Evolutionary conservation across 768 basidiomycete species (phyloP).

Genomic region (Psilocybe subaeruginosa): DNA sequence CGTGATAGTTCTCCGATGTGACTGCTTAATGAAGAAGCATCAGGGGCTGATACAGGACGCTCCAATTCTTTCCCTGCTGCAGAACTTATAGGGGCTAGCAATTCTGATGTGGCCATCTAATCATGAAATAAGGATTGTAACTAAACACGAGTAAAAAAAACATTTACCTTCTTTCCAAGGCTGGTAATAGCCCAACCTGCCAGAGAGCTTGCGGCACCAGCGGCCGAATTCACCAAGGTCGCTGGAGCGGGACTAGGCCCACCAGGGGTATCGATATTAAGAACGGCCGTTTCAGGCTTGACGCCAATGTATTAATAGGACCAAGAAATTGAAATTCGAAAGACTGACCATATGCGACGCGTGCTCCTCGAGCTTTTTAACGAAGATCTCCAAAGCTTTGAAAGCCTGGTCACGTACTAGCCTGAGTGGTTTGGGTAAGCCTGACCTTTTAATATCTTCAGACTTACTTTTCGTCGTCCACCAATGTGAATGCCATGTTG

Average conservation of each 20-base stretch:
- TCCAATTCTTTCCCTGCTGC: slow-evolving; percentile 30
- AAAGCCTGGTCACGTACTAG: slow-evolving; percentile 95
- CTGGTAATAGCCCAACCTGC: slow-evolving; percentile 98
- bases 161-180: slow-evolving; percentile 72
- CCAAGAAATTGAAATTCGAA: slow-evolving; percentile 32
- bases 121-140: background rate
- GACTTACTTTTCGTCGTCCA: slow-evolving; percentile 92
- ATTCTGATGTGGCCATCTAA: slow-evolving; percentile 72
- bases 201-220: slow-evolving; percentile 88
- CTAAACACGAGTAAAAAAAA: background rate
- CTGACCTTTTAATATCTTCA: background rate
- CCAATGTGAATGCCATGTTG: slow-evolving; percentile 72
- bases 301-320: background rate
- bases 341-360: slow-evolving; percentile 78
- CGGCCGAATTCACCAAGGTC: slow-evolving; percentile 80
- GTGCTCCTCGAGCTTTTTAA: slow-evolving; percentile 81
- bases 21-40: slow-evolving; percentile 18
- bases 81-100: slow-evolving; percentile 67
- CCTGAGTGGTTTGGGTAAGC: slow-evolving; percentile 40
- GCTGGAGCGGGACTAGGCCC: slow-evolving; percentile 38
- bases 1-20: slow-evolving; percentile 28
- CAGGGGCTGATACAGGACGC: slow-evolving; percentile 47
- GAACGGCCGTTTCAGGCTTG: slow-evolving; percentile 42
- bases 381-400: slow-evolving; percentile 87
- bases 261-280: slow-evolving; percentile 25